Evolutionary conservation across 257 asterid species (phyloP), one percentile per base, ranked within the genome.

Genomic region (Scutellaria barbata): DNA sequence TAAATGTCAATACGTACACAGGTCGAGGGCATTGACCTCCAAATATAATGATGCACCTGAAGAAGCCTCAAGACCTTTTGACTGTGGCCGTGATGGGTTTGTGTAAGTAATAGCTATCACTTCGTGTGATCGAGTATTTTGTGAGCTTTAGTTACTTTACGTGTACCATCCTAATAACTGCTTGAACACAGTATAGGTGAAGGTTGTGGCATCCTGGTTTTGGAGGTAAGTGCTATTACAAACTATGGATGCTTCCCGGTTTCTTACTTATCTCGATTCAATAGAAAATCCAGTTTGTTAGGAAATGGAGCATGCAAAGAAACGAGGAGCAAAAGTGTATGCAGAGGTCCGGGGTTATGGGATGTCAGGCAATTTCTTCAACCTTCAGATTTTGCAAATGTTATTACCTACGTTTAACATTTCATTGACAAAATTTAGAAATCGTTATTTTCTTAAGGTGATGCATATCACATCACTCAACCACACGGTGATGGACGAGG

Each of bases 311-410:
- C 99, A 89, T 80, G 99, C 99, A 10, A 82, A 76, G 80, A 86
- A 72, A 30, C 93, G 98, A 71, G 98, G 95, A 62, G 99, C 96
- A 68, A 91, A 85, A 81, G 51, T 88, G 14, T 94, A 94, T 70
- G 96, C 99, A 10, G 99, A 94, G 77, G 57, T 94, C 37, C 93
- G 95, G 64, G 99, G 98, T 81, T 91, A 89, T 80, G 98, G 98
- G 80, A 88, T 89, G 92, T 93, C 98, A 71, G 98, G 96, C 89
- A 78, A 56, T 74, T 63, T 76, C 72, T 74, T 46, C 74, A 68
- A 18, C 47, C 65, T 55, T 51, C 25, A 40, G 25, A 71, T 10
- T 25, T 72, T 17, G 7, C 53, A 47, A 7, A 30, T 6, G 0
- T 72, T 66, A 12, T 37, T 8, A 41, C 63, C 61, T 60, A 57